Base-by-base conservation (phyloP, 2,329 filamentous ascomycete species). In the Lasiodiplodia citricola region DNA sequence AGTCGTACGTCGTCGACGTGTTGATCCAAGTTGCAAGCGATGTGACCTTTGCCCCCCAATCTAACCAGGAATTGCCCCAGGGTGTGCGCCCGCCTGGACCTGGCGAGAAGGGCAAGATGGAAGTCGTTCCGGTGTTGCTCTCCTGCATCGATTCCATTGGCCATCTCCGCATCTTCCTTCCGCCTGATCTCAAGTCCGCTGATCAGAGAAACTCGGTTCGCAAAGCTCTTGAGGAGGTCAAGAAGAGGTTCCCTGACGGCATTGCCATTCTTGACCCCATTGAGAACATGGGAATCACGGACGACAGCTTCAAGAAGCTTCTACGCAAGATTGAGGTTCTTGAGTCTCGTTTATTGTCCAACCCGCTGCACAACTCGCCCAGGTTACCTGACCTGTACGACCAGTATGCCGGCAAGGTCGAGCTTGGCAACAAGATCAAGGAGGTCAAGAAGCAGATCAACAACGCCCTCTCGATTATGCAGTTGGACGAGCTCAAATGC, bases 251-350 rank as follows among this genome's bases (percentile, higher is more conserved):
- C 82, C 94, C 94, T 0, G 96, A 99, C 76, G 96, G 96, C 3
- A 84, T 99, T 68, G 91, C 96, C 3, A 86, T 94, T 7, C 83
- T 99, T 21, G 96, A 99, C 75, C 96, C 96, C 0, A 91, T 99
- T 50, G 94, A 98, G 79, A 94, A 97, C 76, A 98, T 99, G 96
- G 88, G 89, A 35, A 98, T 99, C 75, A 91, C 86, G 4, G 96
- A 98, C 75, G 94, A 97, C 1, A 90, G 89, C 0, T 98, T 99
- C 84, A 97, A 96, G 85, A 93, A 94, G 78, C 87, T 97, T 4
- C 87, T 98, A 14, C 82, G 88, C 80, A 98, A 98, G 88, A 97
- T 99, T 70, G 96, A 99, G 81, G 92, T 98, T 13, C 87, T 99
- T 2, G 96, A 99, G 81, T 96, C 95, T 5, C 90, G 93, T 65